Evolutionary conservation across 345 rosid species (phyloP).

Genomic region (Dimocarpus longan): DNA sequence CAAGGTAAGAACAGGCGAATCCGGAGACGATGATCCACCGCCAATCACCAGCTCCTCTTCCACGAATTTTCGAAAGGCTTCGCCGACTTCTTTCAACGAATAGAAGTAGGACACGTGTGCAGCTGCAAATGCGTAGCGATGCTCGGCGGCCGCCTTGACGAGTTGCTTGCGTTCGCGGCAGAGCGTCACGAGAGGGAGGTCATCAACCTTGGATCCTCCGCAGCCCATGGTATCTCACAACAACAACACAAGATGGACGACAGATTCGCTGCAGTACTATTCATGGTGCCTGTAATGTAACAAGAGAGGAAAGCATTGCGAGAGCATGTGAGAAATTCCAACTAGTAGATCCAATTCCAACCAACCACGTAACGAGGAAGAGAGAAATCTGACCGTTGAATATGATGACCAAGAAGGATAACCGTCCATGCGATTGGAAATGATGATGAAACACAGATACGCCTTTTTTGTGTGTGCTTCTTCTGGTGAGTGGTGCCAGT

Average conservation of each 20-base stretch:
- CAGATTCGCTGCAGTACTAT: not conserved
- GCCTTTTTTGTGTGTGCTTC: conserved; percentile 6
- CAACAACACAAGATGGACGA: not conserved
- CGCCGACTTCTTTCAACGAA: conserved; percentile 74
- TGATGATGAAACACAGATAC: conserved; percentile 34
- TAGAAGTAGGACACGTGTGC: conserved; percentile 82
- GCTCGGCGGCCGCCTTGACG: conserved; percentile 65
- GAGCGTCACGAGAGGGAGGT: conserved; percentile 67
- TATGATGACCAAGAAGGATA: conserved; percentile 26
- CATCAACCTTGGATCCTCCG: conserved; percentile 86
- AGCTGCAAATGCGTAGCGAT: conserved; percentile 81
- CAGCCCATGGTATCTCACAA: conserved; percentile 65
- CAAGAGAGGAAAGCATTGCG: conserved; percentile 30
- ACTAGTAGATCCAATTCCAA: no score
- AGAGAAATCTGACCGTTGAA: conserved; percentile 48
- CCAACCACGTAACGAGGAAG: not conserved
- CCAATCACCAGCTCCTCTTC: conserved; percentile 77
- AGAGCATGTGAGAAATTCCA: not conserved
- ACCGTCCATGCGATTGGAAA: conserved; percentile 44
- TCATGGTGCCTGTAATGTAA: conserved; percentile 29
- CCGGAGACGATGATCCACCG: conserved; percentile 38
- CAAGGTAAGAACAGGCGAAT: conserved; percentile 78
- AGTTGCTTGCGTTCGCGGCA: conserved; percentile 78
- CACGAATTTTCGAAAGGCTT: conserved; percentile 72
- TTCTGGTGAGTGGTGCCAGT: not conserved